Evolutionary conservation across 2,329 filamentous ascomycete genomes (phyloP).

Genomic region (Penicillium sp.): DNA sequence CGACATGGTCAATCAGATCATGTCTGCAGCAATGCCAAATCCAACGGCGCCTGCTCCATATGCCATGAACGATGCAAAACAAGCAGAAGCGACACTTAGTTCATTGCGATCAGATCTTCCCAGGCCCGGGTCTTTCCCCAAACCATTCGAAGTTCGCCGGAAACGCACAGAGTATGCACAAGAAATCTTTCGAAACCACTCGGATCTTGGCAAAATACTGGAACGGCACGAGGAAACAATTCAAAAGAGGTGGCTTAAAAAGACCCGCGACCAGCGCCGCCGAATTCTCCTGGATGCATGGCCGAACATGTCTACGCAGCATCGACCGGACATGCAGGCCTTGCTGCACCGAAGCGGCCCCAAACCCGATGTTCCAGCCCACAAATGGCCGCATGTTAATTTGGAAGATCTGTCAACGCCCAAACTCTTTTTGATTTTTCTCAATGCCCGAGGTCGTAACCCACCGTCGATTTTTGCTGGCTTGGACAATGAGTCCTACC

Average conservation of each 20-base stretch:
- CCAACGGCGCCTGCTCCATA: too few species aligned
- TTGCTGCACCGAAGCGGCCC: background rate
- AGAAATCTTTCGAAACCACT: background rate
- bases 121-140: too few species aligned
- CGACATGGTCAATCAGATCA: too few species aligned
- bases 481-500: background rate
- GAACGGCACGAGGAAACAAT: background rate
- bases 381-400: background rate
- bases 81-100: too few species aligned
- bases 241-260: background rate
- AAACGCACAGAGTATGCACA: background rate
- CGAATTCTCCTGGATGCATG: background rate
- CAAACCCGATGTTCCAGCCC: background rate
- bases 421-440: background rate
- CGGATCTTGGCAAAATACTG: background rate
- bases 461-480: background rate
- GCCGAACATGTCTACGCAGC: background rate
- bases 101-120: too few species aligned
- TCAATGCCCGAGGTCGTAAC: background rate
- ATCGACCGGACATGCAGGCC: background rate
- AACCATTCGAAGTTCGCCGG: too few species aligned
- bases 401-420: background rate
- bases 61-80: too few species aligned
- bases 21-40: too few species aligned
- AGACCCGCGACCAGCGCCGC: background rate